Evolutionary conservation across 352 stramenopile species (phyloP).

Genomic region (Thalassiosira exigua): DNA sequence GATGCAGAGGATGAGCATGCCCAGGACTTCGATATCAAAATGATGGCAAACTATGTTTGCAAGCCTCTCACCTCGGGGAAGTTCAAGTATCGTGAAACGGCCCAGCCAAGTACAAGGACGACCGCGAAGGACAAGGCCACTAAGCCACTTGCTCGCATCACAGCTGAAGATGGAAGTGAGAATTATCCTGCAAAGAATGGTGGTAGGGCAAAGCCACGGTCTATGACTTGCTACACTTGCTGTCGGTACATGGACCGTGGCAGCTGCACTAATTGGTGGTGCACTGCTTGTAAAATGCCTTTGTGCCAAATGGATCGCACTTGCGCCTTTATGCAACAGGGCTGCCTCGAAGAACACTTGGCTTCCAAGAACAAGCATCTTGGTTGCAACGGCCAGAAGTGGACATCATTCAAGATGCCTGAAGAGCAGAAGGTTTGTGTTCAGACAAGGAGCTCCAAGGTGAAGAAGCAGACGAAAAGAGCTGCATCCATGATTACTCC

Average conservation of each 20-base stretch:
- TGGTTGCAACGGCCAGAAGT: neutral
- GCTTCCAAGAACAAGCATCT: neutral
- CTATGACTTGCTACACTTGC: conserved; percentile 9
- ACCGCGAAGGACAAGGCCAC: neutral
- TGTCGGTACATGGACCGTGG: neutral
- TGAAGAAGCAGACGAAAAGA: neutral
- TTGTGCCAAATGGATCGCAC: conserved; percentile 14
- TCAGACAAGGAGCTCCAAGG: neutral
- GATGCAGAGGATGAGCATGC: neutral
- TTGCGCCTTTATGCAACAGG: neutral
- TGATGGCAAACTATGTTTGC: conserved; percentile 15
- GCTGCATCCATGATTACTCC: no score
- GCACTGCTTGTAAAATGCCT: conserved; percentile 2
- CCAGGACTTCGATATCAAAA: conserved; percentile 3
- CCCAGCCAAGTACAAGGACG: neutral
- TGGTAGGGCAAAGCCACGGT: neutral
- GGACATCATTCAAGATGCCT: neutral
- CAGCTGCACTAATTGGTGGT: conserved; percentile 5
- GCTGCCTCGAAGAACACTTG: neutral
- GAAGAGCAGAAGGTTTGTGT: neutral
- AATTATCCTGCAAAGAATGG: neutral
- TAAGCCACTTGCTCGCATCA: neutral
- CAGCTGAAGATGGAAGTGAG: neutral
- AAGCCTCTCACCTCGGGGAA: neutral
- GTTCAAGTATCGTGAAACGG: conserved; percentile 7